These are phyloP conservation scores for Elongisporangium anandrum DNA, from an alignment of 352 stramenopile species.

Conservation along the genomic window DNA sequence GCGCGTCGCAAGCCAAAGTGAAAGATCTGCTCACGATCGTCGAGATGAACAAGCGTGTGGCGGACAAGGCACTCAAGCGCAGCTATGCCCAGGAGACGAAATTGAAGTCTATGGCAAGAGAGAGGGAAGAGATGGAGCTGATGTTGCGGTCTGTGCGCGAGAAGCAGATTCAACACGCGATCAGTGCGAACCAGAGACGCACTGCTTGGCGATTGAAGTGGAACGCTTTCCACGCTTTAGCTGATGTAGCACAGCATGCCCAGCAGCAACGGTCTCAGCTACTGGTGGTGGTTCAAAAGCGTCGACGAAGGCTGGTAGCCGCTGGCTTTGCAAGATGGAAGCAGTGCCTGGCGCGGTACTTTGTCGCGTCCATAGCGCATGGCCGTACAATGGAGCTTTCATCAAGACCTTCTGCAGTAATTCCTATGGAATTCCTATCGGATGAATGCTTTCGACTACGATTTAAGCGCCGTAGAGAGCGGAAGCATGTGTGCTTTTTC, in stretches of 20 bases:
- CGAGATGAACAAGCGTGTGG: conserved; percentile 55
- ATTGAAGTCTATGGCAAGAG: conserved; percentile 12
- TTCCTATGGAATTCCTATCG: conserved; percentile 10
- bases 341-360: neutral
- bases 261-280: neutral
- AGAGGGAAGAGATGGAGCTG: conserved; percentile 20
- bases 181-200: neutral
- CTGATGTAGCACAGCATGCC: neutral
- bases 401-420: neutral
- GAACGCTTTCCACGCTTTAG: neutral
- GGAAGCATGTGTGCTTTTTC: conserved; percentile 16
- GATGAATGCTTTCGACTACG: conserved; percentile 13
- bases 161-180: neutral
- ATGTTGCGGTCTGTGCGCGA: neutral
- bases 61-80: conserved; percentile 35
- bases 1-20: conserved; percentile 38
- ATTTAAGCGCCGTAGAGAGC: conserved; percentile 5
- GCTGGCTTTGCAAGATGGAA: neutral
- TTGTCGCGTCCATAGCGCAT: neutral
- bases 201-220: neutral
- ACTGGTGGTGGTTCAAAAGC: neutral
- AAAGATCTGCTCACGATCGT: conserved; percentile 67
- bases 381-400: neutral
- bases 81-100: conserved; percentile 26
- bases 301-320: neutral